phyloP scores from a whole-genome alignment of 2,329 filamentous ascomycete genomes.

The Parascedosporium putredinis region DNA sequence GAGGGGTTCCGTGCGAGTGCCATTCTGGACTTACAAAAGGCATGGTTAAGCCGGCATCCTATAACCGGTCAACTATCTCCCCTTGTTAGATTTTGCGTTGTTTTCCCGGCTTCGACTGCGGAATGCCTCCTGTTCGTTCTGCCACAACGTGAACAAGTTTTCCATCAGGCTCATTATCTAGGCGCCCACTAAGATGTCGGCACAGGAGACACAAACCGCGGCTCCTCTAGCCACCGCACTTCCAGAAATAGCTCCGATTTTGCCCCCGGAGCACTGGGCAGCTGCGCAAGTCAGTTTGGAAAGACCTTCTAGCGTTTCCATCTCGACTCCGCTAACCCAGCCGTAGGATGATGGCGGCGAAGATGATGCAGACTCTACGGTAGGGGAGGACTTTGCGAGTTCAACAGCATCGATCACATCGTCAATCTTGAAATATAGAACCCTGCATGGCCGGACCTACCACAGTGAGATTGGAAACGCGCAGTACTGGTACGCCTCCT shows the following conservation, averaged over 20 bases:
- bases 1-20: too few species aligned
- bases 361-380: background rate
- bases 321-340: too few species aligned
- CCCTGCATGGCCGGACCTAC: constrained; percentile 20
- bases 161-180: too few species aligned
- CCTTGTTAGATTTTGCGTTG: too few species aligned
- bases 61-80: too few species aligned
- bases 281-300: background rate
- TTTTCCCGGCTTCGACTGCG: too few species aligned
- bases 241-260: background rate
- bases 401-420: constrained; percentile 21
- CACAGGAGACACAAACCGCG: too few species aligned
- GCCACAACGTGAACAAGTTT: too few species aligned
- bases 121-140: too few species aligned
- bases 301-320: background rate
- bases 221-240: background rate
- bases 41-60: too few species aligned
- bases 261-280: background rate
- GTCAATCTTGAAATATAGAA: constrained; percentile 21
- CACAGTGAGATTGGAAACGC: constrained; percentile 19
- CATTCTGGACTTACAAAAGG: too few species aligned
- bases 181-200: too few species aligned
- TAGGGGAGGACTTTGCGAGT: constrained; percentile 2
- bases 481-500: constrained; percentile 21
- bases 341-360: background rate